These are phyloP conservation scores for Emmonsiellopsis sp. DNA, from an alignment of 2,329 filamentous ascomycete genomes.

Conservation along the genomic window DNA sequence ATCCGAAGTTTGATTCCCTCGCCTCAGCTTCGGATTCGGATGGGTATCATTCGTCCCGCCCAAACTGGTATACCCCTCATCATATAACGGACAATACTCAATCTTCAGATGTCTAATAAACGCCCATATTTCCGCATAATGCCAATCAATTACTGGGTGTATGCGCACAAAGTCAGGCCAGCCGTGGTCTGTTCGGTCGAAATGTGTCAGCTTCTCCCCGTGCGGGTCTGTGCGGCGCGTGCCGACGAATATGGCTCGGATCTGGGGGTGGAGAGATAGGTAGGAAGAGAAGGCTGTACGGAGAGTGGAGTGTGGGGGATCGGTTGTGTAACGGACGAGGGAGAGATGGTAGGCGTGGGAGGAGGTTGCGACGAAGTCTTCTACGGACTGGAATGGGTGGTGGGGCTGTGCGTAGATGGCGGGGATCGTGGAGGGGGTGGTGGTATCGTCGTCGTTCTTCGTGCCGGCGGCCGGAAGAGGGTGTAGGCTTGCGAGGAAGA, in stretches of 20 bases:
- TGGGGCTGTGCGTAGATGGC: slow-evolving; percentile 82
- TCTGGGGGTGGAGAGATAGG: slow-evolving; percentile 40
- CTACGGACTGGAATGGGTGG: slow-evolving; percentile 77
- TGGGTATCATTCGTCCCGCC: slow-evolving; percentile 82
- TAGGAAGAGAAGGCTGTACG: slow-evolving; percentile 71
- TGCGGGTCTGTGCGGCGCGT: slow-evolving; percentile 89
- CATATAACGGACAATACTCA: slow-evolving; percentile 79
- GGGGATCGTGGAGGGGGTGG: slow-evolving; percentile 54
- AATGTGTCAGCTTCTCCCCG: slow-evolving; percentile 66
- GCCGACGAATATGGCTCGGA: slow-evolving; percentile 77
- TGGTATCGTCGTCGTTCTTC: background rate
- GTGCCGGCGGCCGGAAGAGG: slow-evolving; percentile 2
- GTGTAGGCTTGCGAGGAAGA: slow-evolving; percentile 62
- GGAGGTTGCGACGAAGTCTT: slow-evolving; percentile 66
- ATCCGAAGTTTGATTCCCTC: slow-evolving; percentile 8
- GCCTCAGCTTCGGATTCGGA: slow-evolving; percentile 67
- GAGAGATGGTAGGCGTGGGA: slow-evolving; percentile 62
- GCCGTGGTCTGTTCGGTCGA: slow-evolving; percentile 76
- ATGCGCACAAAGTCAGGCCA: slow-evolving; percentile 92
- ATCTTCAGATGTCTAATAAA: slow-evolving; percentile 66
- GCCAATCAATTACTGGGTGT: slow-evolving; percentile 96
- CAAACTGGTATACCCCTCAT: slow-evolving; percentile 82
- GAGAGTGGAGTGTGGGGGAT: slow-evolving; percentile 50
- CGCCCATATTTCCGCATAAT: slow-evolving; percentile 88
- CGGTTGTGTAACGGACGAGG: slow-evolving; percentile 60